Conservation (phyloP, 1,284 basidiomycete species). For the Ganoderma lucidum region DNA sequence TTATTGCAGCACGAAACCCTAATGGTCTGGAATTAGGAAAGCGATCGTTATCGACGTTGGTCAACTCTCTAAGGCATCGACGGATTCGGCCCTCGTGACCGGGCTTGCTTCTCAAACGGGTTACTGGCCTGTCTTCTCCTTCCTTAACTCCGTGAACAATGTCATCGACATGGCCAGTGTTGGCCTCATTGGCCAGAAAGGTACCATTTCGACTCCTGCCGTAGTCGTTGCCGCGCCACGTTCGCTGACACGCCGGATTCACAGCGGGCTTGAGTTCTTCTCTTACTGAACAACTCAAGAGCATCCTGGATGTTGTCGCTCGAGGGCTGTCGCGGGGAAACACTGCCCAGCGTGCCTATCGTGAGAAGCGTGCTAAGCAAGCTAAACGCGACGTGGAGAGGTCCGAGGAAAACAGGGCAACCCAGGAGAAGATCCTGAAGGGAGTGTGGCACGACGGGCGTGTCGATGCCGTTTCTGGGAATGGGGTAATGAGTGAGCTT, state of each 20-base stretch:
- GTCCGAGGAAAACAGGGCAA: constrained; percentile 46
- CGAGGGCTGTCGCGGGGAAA: constrained; percentile 76
- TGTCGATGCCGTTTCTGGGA: constrained; percentile 82
- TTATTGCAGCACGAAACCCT: constrained; percentile 23
- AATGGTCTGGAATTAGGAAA: constrained; percentile 54
- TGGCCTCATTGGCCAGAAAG: constrained; percentile 95
- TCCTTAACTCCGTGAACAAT: constrained; percentile 86
- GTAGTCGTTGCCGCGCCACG: too few species aligned
- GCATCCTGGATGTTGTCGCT: constrained; percentile 85
- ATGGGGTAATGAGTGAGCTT: constrained; percentile 84
- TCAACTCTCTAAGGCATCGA: constrained; percentile 74
- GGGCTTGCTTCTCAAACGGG: constrained; percentile 85
- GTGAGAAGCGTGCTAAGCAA: constrained; percentile 48
- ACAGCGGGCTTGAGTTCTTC: constrained; percentile 87
- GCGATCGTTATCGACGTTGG: constrained; percentile 84
- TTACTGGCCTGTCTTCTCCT: constrained; percentile 92
- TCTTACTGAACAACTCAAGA: constrained; percentile 86
- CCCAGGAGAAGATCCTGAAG: constrained; percentile 55
- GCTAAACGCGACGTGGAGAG: constrained; percentile 41
- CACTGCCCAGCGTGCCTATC: constrained; percentile 55
- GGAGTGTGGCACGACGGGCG: constrained; percentile 86
- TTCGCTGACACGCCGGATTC: not conserved
- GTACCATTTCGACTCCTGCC: constrained; percentile 45
- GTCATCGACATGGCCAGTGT: constrained; percentile 93
- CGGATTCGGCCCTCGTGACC: constrained; percentile 77